Evolutionary conservation across 1,284 basidiomycete genomes (phyloP).

Genomic region (Trichosporon sp.): DNA sequence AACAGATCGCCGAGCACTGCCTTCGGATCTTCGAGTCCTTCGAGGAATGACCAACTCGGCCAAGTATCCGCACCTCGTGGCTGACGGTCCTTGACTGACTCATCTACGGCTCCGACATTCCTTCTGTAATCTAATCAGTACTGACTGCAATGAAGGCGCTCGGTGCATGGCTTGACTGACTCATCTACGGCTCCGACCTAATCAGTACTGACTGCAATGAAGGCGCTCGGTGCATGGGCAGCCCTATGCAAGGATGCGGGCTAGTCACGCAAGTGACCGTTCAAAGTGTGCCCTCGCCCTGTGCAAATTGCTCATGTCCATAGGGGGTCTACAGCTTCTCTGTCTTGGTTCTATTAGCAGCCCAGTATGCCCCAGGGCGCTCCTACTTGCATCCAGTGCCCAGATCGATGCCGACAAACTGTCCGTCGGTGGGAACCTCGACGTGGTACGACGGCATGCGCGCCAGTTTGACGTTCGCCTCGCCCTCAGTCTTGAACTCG

Average conservation of each 20-base stretch:
- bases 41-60: not conserved
- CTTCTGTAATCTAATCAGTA: not conserved
- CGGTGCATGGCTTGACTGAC: not conserved
- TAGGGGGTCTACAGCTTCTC: not conserved
- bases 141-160: not conserved
- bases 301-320: too few relatives aligned
- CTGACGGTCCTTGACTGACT: not conserved
- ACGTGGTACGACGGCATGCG: slow-evolving; percentile 8
- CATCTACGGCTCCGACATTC: not conserved
- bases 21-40: not conserved
- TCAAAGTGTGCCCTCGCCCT: too few relatives aligned
- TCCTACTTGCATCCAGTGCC: slow-evolving; percentile 1
- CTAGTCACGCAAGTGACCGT: too few relatives aligned
- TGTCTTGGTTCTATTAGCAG: not conserved
- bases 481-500: slow-evolving; percentile 20
- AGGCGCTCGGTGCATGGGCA: too few relatives aligned
- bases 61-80: not conserved
- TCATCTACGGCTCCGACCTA: not conserved
- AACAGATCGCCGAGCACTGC: too few relatives aligned
- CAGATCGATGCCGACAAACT: slow-evolving; percentile 17
- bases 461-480: slow-evolving; percentile 14
- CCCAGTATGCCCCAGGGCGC: not conserved
- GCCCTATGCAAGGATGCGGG: too few relatives aligned
- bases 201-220: not conserved
- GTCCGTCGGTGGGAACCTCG: slow-evolving; percentile 19